Percentiles rank a stretch among this genome's conserved stretches.
Conservation (phyloP, 805 yeast genomes). For the Hanseniaspora valbyensis region DNA sequence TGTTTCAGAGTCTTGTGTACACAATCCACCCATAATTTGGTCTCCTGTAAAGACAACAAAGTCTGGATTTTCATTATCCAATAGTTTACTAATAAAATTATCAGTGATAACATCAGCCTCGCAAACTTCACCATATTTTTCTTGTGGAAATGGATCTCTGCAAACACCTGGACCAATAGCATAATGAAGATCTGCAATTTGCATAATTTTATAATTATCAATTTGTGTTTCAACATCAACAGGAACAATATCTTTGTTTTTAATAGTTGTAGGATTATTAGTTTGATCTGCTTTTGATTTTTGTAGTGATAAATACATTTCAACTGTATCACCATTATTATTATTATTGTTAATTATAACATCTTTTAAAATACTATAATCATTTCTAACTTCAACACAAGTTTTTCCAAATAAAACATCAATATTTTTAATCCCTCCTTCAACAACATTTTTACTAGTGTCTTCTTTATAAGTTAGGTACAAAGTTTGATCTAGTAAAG, state of each 20-base stretch:
- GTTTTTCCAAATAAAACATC: slow-evolving; percentile 64
- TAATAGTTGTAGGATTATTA: too few species aligned
- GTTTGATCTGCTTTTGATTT: too few species aligned
- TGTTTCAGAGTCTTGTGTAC: slow-evolving; percentile 68
- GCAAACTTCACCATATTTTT: slow-evolving; percentile 34
- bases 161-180: slow-evolving; percentile 77
- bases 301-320: neutral
- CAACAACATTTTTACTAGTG: neutral
- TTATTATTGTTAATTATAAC: slow-evolving; percentile 16
- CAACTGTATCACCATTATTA: slow-evolving; percentile 15
- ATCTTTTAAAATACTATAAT: slow-evolving; percentile 41
- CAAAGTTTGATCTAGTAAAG: neutral
- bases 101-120: slow-evolving; percentile 68
- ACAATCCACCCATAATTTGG: slow-evolving; percentile 67
- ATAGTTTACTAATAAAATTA: slow-evolving; percentile 46
- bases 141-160: slow-evolving; percentile 55
- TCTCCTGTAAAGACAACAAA: slow-evolving; percentile 84
- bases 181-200: slow-evolving; percentile 84
- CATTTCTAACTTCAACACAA: slow-evolving; percentile 65
- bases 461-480: slow-evolving; percentile 3
- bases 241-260: slow-evolving; percentile 19
- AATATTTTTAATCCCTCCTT: slow-evolving; percentile 36
- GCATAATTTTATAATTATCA: slow-evolving; percentile 64
- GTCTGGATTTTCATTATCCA: slow-evolving; percentile 73
- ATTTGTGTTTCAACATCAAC: slow-evolving; percentile 33